Conservation (phyloP, 2,329 filamentous ascomycete species). For the Apiospora malaysiana region DNA sequence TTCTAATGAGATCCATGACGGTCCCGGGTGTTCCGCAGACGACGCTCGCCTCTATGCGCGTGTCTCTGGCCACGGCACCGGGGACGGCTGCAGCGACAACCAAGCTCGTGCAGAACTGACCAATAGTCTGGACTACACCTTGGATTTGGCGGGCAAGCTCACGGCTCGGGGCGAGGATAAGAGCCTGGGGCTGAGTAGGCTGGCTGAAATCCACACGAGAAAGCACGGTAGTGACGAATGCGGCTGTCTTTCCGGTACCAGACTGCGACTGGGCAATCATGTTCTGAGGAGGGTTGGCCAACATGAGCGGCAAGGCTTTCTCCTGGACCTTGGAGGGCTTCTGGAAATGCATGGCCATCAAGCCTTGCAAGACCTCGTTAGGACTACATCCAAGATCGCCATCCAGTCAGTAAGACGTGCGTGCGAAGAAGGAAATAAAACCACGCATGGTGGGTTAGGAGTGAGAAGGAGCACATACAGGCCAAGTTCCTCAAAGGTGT, state of each 20-base stretch:
- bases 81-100: constrained; percentile 84
- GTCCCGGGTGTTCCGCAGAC: constrained; percentile 95
- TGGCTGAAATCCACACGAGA: constrained; percentile 79
- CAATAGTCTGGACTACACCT: constrained; percentile 82
- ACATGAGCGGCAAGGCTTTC: constrained; percentile 86
- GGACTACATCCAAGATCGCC: constrained; percentile 27
- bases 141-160: constrained; percentile 96
- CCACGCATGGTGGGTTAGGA: not conserved
- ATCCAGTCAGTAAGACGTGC: not conserved
- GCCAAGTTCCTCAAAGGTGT: constrained; percentile 83
- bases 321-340: constrained; percentile 99
- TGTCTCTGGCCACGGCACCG: constrained; percentile 71
- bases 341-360: constrained; percentile 83
- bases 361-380: constrained; percentile 68
- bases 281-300: constrained; percentile 85
- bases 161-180: constrained; percentile 89
- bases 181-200: constrained; percentile 76
- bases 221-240: constrained; percentile 91
- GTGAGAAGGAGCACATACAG: constrained; percentile 63
- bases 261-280: constrained; percentile 99
- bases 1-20: constrained; percentile 83
- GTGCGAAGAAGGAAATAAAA: not conserved
- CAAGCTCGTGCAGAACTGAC: constrained; percentile 79
- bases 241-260: constrained; percentile 96
- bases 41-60: constrained; percentile 75